phyloP scores from a whole-genome alignment of 306 rosid species.

The Rosa chinensis region DNA sequence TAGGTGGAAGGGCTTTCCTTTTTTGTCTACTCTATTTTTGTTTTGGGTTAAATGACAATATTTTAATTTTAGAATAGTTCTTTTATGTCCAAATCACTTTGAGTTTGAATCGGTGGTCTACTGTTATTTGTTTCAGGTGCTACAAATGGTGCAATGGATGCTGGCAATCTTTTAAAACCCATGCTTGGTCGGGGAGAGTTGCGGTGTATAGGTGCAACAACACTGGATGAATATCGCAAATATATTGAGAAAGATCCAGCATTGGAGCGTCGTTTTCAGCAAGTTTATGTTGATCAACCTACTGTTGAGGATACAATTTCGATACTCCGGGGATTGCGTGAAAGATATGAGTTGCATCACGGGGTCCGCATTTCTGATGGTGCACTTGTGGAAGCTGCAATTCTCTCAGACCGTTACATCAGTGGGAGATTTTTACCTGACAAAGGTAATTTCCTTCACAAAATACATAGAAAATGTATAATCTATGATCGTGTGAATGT shows the following conservation, averaged over 20 bases:
- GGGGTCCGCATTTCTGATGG: slow-evolving; percentile 97
- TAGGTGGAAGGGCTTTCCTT: slow-evolving; percentile 5
- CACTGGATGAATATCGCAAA: slow-evolving; percentile 90
- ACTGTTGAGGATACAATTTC: slow-evolving; percentile 85
- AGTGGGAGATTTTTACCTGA: slow-evolving; percentile 98
- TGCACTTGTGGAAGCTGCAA: slow-evolving; percentile 98
- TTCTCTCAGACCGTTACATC: slow-evolving; percentile 94
- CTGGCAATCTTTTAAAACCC: slow-evolving; percentile 97
- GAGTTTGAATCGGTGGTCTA: slow-evolving; percentile 15
- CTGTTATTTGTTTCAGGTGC: slow-evolving; percentile 63
- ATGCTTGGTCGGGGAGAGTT: slow-evolving; percentile 99
- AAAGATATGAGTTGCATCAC: slow-evolving; percentile 97
- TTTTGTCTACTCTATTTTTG: background rate
- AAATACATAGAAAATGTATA: background rate
- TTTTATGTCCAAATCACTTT: background rate
- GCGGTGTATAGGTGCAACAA: slow-evolving; percentile 97
- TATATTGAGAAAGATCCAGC: slow-evolving; percentile 99
- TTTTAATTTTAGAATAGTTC: background rate
- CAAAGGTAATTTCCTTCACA: slow-evolving; percentile 61
- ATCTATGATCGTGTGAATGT: background rate
- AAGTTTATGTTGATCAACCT: slow-evolving; percentile 97
- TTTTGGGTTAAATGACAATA: too few species aligned
- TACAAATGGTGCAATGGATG: slow-evolving; percentile 98
- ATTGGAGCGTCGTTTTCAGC: slow-evolving; percentile 96
- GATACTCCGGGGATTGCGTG: slow-evolving; percentile 88